Base-by-base conservation (phyloP, 2,329 filamentous ascomycete genomes). In the Lecanosticta acicola region DNA sequence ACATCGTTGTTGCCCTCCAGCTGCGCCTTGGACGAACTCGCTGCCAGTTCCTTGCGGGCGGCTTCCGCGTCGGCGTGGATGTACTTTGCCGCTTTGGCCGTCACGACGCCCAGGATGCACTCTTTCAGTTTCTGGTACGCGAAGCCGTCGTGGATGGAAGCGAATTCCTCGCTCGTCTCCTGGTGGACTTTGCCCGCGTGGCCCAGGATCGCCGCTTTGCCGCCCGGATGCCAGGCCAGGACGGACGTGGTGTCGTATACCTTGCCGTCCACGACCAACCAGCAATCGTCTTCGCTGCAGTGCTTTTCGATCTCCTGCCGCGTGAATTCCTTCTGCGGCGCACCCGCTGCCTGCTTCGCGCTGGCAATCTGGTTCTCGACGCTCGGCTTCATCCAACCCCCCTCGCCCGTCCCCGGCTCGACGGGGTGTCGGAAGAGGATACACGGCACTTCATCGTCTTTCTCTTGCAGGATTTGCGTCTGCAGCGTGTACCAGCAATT, bases 221-320 rank as follows among this genome's bases (percentile, higher is more conserved):
- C 73, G 5, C 73, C 73, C 4, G 72, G 73, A 62, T 76, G 73
- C 73, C 72, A 74, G 5, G 59, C 54, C 13, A 77, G 48, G 0
- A 75, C 70, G 36, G 49, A 2, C 74, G 73, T 76, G 0, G 66
- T 69, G 54, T 77, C 72, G 46, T 76, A 76, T 0, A 76, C 74
- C 37, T 73, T 76, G 4, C 67, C 69, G 45, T 76, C 70, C 3
- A 78, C 63, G 0, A 76, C 71, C n/a, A 78, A 66, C 75, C 75
- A 78, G 53, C 74, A 75, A 48, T 77, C 73, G 16, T 70, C 59
- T 37, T 71, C 66, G 3, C 54, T 68, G 24, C 68, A 63, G 49
- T 78, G 75, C 44, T 71, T 76, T 55, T 77, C 74, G 32, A 78
- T 73, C 57, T 78, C 74, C 40, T 77, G 62, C 3, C 74, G 62